Evolutionary conservation across 805 yeast species (phyloP), one percentile per base, ranked within the genome.

Genomic region (Kodamaea leandrae): DNA sequence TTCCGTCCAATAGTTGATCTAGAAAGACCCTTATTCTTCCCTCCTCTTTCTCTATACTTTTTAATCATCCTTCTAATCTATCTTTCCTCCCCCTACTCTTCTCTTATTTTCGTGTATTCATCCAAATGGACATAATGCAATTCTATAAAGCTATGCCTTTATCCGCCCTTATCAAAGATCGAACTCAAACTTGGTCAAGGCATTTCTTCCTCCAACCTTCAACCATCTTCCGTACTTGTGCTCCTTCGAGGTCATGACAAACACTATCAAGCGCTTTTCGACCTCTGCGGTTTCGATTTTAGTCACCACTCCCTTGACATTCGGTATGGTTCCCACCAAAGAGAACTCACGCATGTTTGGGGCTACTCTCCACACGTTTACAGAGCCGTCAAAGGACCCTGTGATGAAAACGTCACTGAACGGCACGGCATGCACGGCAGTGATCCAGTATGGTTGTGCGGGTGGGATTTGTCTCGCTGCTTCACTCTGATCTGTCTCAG

Each of bases 181-280:
- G 32, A 45, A 38, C 19, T 32, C 30, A 16, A 40, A 19, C 13
- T 39, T 38, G 17, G 63, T 55, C 49, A 87, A 70, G 44, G 87
- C 87, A 63, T 86, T 87, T 60, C 91, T 78, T 21, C 84, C 83
- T 18, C 71, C 70, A 26, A 75, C 70, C 40, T 76, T 71, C 18
- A 81, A 61, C 96, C 96, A 90, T 58, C 97, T 81, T 27, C 96
- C 97, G 43, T 86, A 70, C 57, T 84, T 79, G 57, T 85, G 96
- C 63, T 91, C 96, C 61, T 90, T 87, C 29, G 91, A 77, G 4
- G 86, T 69, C 26, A 87, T 71, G 0, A 85, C 91, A 48, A 77
- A 66, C 20, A 69, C 57, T 42, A 53, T 51, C 8, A 88, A 64
- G 49, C 79, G 73, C 36, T 74, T 70, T 41, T 72, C 72, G 32